Evolutionary conservation across 345 rosid genomes (phyloP).

Genomic region (Citrus australasica): DNA sequence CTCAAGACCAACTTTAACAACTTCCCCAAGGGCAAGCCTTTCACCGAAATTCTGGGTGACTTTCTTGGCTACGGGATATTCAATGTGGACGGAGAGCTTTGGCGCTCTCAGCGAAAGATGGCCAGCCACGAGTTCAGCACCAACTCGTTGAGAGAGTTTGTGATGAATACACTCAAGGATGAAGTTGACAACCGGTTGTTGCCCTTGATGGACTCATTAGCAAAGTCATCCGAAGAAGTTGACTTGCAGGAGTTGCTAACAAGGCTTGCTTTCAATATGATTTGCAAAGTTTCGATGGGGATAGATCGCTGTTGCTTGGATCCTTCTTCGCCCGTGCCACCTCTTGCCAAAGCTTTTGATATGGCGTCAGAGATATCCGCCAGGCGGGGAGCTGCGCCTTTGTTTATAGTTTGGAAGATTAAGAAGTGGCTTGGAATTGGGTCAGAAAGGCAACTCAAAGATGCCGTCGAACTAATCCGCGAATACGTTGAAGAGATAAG

Average conservation of each 20-base stretch:
- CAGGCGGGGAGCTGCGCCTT: slow-evolving; percentile 48
- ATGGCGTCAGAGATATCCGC: slow-evolving; percentile 55
- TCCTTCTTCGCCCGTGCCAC: slow-evolving; percentile 24
- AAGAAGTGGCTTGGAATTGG: slow-evolving; percentile 55
- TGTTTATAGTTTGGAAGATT: slow-evolving; percentile 57
- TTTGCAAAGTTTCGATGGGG: slow-evolving; percentile 52
- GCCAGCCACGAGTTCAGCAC: slow-evolving; percentile 51
- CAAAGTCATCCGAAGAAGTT: slow-evolving; percentile 16
- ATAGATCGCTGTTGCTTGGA: slow-evolving; percentile 40
- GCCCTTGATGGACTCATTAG: slow-evolving; percentile 44
- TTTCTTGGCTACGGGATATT: slow-evolving; percentile 75
- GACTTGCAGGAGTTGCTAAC: slow-evolving; percentile 62
- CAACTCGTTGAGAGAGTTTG: slow-evolving; percentile 33
- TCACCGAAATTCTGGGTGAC: slow-evolving; percentile 79
- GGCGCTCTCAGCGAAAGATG: slow-evolving; percentile 59
- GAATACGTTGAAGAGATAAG: slow-evolving; percentile 24
- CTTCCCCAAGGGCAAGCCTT: slow-evolving; percentile 87
- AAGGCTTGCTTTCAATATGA: slow-evolving; percentile 46
- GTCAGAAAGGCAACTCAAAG: slow-evolving; percentile 46
- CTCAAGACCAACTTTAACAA: slow-evolving; percentile 80
- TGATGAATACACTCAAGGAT: slow-evolving; percentile 27
- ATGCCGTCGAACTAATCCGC: slow-evolving; percentile 39
- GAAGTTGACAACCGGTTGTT: slow-evolving; percentile 44
- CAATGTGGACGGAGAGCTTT: slow-evolving; percentile 59
- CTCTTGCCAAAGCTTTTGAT: slow-evolving; percentile 48